Evolutionary conservation across 148 eudicot species (phyloP).

Genomic region (Arbutus unedo): DNA sequence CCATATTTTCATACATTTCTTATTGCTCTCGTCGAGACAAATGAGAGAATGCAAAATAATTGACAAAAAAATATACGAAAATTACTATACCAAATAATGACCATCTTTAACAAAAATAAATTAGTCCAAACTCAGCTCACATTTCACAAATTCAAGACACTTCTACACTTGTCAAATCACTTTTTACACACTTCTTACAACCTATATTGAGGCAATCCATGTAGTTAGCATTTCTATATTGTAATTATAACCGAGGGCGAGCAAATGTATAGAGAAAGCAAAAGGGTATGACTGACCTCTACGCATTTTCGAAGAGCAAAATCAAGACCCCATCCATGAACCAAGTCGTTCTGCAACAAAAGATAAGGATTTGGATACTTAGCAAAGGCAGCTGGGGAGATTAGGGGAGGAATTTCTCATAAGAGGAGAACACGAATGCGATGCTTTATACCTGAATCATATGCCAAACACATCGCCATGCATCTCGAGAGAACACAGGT

Average conservation of each 20-base stretch:
- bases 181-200: neutral
- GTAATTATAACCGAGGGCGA: neutral
- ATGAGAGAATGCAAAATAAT: no score
- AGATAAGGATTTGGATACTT: neutral
- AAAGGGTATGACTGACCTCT: constrained; percentile 49
- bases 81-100: no score
- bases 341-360: constrained; percentile 74
- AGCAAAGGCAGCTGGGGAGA: neutral
- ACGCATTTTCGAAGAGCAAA: constrained; percentile 77
- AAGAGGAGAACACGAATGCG: neutral
- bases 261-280: constrained; percentile 16
- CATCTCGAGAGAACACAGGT: constrained; percentile 77
- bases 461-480: constrained; percentile 98
- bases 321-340: constrained; percentile 99
- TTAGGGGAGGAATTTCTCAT: neutral
- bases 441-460: constrained; percentile 68
- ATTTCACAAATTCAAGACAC: no score
- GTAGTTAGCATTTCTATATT: neutral
- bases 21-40: no score
- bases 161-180: no score
- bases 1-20: no score
- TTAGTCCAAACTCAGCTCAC: no score
- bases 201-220: neutral
- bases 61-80: no score
- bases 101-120: no score